Conservation (phyloP, 2,329 filamentous ascomycete genomes). For the Aspergillus oerlinghausenensis region DNA sequence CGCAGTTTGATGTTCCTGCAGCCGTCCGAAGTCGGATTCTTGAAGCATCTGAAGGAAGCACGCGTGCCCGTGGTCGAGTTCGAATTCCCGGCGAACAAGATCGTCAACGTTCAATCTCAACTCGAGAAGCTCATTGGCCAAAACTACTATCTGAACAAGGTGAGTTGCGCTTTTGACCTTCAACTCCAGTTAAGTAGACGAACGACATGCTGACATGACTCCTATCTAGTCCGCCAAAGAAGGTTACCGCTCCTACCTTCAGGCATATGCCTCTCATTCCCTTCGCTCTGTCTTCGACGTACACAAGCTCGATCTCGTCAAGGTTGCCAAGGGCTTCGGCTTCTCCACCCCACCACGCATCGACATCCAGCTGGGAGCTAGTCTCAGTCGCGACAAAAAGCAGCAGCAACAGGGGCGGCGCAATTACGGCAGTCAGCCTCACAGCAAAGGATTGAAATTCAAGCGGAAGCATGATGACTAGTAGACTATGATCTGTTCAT, state of each 20-base stretch:
- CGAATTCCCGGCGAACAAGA: slow-evolving; percentile 88
- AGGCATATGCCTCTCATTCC: slow-evolving; percentile 87
- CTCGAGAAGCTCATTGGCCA: slow-evolving; percentile 89
- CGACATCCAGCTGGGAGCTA: slow-evolving; percentile 72
- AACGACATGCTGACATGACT: neutral
- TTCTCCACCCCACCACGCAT: slow-evolving; percentile 73
- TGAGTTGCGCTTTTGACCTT: slow-evolving; percentile 25
- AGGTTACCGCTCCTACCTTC: slow-evolving; percentile 82
- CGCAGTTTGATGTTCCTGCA: slow-evolving; percentile 90
- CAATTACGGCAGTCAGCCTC: slow-evolving; percentile 73
- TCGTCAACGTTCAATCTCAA: slow-evolving; percentile 84
- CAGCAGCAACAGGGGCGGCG: slow-evolving; percentile 55
- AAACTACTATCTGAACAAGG: slow-evolving; percentile 96
- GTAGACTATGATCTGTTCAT: neutral
- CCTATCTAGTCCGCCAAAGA: slow-evolving; percentile 56
- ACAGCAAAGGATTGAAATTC: slow-evolving; percentile 52
- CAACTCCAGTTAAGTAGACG: neutral
- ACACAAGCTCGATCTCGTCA: slow-evolving; percentile 73
- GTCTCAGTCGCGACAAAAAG: slow-evolving; percentile 71
- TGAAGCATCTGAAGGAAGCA: slow-evolving; percentile 84
- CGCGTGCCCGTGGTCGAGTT: slow-evolving; percentile 94
- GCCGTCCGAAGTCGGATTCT: slow-evolving; percentile 85
- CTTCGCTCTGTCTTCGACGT: slow-evolving; percentile 81
- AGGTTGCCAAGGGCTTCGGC: slow-evolving; percentile 80
- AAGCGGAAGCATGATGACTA: slow-evolving; percentile 43